Base-by-base conservation (phyloP, 2,329 filamentous ascomycete species). In the Acrodontium crateriforme region DNA sequence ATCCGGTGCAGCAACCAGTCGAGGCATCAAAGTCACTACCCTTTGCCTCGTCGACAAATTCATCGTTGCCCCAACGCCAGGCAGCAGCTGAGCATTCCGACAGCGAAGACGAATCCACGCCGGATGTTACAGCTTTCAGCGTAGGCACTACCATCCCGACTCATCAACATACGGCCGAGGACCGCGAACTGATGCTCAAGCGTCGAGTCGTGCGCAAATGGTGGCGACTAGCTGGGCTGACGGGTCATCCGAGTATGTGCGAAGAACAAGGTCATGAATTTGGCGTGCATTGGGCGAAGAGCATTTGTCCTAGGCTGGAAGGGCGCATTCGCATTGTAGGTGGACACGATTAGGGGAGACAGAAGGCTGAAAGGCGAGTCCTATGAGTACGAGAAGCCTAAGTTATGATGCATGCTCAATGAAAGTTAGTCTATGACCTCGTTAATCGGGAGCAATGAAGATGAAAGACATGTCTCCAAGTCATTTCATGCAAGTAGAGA, bases 241-340 rank as follows among this genome's bases (percentile, higher is more conserved):
- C 73, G 33, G 63, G 53, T 1, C 42, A 52, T 19, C 50, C 60
- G 7, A 49, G 45, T 5, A 50, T 59, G 30, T 63, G 67, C 10
- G 65, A 80, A 34, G 62, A 65, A 32, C 62, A 72, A 27, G 65
- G 59, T 1, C 72, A 74, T 35, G 67, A 73, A 27, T 72, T 78
- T 17, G 58, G 58, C 19, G 65, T 68, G 2, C 67, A 76, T 38
- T 92, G 83, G 82, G 87, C 81, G 6, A 71, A 69, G 37, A 77
- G 80, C 2, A 85, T 92, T 50, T 71, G 76, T 30, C 84, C 84
- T 1, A 67, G 68, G 31, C 36, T 87, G 6, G 83, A 92, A 49
- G 82, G 81, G 1, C 68, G 83, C 25, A 91, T 92, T 32, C 40
- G 33, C 27, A 48, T 50, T 16, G 22, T 46, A 9, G 38, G 38